These are phyloP conservation scores for Carex pumila DNA, from an alignment of 176 grass and related monocot genomes.

Conservation along the genomic window DNA sequence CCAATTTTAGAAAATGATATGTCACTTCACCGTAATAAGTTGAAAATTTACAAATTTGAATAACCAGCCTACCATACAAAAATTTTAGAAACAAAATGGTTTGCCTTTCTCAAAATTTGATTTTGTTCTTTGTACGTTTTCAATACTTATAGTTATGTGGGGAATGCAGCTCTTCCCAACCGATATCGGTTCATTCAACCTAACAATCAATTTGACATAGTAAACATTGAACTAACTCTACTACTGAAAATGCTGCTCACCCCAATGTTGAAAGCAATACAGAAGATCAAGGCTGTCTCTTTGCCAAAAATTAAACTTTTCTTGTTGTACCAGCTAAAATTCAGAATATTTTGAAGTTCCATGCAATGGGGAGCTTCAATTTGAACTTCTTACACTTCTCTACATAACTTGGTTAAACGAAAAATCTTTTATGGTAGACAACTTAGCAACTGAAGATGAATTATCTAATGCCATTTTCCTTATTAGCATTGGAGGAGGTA, in stretches of 20 bases:
- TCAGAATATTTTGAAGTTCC: slow-evolving; percentile 89
- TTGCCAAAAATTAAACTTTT: slow-evolving; percentile 68
- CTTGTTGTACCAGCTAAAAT: slow-evolving; percentile 55
- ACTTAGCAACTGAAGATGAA: too few species aligned
- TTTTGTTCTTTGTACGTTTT: slow-evolving; percentile 44
- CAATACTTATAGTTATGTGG: slow-evolving; percentile 78
- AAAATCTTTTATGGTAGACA: slow-evolving; percentile 46
- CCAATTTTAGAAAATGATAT: too few species aligned
- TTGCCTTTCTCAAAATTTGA: neutral
- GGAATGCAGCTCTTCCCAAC: slow-evolving; percentile 90
- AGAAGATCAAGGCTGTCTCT: slow-evolving; percentile 51
- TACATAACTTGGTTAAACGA: slow-evolving; percentile 56
- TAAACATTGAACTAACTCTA: slow-evolving; percentile 69
- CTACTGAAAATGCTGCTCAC: slow-evolving; percentile 59
- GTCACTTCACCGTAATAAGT: too few species aligned
- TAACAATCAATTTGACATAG: slow-evolving; percentile 67
- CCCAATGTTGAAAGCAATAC: slow-evolving; percentile 41
- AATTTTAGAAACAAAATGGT: too few species aligned
- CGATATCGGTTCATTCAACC: slow-evolving; percentile 88
- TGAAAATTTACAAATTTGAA: too few species aligned
- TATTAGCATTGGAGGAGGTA: too few species aligned
- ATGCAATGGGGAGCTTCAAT: slow-evolving; percentile 63
- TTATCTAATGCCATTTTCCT: too few species aligned
- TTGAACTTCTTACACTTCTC: slow-evolving; percentile 64
- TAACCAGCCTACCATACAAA: too few species aligned